These are phyloP conservation scores for Pleurotus platypus DNA, from an alignment of 768 basidiomycete genomes.

Conservation along the genomic window DNA sequence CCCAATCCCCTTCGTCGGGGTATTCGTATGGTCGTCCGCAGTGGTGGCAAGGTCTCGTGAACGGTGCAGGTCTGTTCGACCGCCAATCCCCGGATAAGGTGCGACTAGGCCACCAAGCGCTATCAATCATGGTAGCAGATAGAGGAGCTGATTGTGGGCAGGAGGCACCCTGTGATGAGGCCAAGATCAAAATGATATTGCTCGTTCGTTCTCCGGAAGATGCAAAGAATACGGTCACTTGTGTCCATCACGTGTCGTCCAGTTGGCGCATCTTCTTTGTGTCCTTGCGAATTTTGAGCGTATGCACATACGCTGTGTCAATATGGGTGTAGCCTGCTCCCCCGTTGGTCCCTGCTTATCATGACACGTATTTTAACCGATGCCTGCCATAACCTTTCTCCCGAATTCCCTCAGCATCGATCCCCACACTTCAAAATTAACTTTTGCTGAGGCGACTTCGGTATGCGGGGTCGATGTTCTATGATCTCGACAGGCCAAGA, in stretches of 20 bases:
- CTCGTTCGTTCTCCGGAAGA: conserved; percentile 9
- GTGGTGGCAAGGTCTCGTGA: conserved; percentile 7
- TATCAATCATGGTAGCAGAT: conserved; percentile 9
- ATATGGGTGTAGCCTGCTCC: neutral
- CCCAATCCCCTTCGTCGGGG: conserved; percentile 8
- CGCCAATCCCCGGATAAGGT: conserved; percentile 8
- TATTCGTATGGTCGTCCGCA: conserved; percentile 9
- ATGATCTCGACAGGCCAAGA: too few species aligned
- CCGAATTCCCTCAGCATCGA: too few species aligned
- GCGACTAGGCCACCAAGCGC: conserved; percentile 9
- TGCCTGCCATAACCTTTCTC: neutral
- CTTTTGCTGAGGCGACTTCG: too few species aligned
- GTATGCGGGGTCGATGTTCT: too few species aligned
- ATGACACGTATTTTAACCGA: neutral
- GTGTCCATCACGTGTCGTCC: conserved; percentile 5
- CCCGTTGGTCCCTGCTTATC: neutral
- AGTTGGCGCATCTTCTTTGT: neutral
- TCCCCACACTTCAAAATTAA: too few species aligned
- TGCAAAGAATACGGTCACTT: conserved; percentile 2
- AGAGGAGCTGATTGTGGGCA: conserved; percentile 7
- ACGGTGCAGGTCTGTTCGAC: conserved; percentile 7
- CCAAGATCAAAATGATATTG: conserved; percentile 8
- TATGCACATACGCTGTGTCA: neutral
- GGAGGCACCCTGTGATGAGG: conserved; percentile 5
- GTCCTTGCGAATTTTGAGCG: conserved; percentile 2